Evolutionary conservation across 1,139 yeast genomes (phyloP).

Genomic region (Yamadazyma buinensis): DNA sequence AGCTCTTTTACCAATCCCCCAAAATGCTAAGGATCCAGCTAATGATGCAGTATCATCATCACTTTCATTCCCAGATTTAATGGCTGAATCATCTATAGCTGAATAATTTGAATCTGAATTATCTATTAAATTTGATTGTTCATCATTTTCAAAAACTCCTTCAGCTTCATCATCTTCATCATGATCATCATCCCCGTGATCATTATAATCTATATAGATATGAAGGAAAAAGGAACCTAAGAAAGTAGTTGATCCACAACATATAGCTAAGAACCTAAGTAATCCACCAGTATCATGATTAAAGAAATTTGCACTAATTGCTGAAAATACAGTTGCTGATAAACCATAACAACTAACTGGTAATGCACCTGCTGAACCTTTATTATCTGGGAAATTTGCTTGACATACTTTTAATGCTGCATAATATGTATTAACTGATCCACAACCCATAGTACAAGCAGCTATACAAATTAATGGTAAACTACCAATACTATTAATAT

Average conservation of each 20-base stretch:
- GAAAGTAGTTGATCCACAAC: conserved; percentile 36
- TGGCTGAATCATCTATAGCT: background rate
- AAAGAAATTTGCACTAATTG: conserved; percentile 44
- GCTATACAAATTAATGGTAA: conserved; percentile 29
- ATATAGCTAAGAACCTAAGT: conserved; percentile 31
- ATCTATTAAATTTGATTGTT: conserved; percentile 1
- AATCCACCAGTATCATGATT: conserved; percentile 41
- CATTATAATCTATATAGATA: conserved; percentile 23
- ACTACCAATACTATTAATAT: conserved; percentile 19
- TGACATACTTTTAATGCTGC: conserved; percentile 68
- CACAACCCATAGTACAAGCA: conserved; percentile 53
- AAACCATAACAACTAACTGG: conserved; percentile 60
- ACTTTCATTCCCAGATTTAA: background rate
- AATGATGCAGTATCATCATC: conserved; percentile 5
- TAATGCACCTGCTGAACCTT: conserved; percentile 67
- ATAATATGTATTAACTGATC: conserved; percentile 61
- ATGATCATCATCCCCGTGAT: conserved; percentile 13
- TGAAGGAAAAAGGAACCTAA: conserved; percentile 37
- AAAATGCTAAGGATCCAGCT: conserved; percentile 35
- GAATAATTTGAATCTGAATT: background rate
- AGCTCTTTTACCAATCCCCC: conserved; percentile 25
- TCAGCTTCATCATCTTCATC: background rate
- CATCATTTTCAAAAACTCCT: background rate
- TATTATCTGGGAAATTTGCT: conserved; percentile 62
- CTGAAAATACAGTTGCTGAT: conserved; percentile 40